phyloP scores from a whole-genome alignment of 202 grass and related monocot genomes.

The Musa balbisiana region DNA sequence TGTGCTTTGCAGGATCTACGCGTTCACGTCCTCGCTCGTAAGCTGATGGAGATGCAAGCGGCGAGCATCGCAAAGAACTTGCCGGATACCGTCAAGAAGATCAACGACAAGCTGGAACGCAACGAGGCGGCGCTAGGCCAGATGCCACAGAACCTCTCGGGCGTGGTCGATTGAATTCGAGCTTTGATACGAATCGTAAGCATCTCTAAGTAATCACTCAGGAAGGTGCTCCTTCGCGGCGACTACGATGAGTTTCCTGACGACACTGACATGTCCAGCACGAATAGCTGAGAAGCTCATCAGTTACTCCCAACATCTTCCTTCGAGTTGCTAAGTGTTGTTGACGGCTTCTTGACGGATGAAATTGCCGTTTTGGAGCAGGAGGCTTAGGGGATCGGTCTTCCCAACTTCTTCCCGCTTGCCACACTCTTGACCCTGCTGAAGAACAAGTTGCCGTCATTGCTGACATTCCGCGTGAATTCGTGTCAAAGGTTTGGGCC shows the following conservation, averaged over 20 bases:
- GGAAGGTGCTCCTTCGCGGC: constrained; percentile 35
- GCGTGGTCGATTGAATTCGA: neutral
- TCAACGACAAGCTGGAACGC: constrained; percentile 42
- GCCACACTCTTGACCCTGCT: constrained; percentile 23
- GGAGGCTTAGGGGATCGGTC: constrained; percentile 26
- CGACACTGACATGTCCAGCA: constrained; percentile 2
- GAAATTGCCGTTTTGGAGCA: constrained; percentile 41
- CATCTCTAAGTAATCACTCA: neutral
- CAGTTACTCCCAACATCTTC: constrained; percentile 1
- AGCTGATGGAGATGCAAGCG: constrained; percentile 34
- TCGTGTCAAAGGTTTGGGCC: constrained; percentile 19
- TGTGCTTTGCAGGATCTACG: constrained; percentile 34
- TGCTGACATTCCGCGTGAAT: constrained; percentile 21
- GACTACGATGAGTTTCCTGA: constrained; percentile 47
- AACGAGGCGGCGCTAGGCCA: constrained; percentile 26
- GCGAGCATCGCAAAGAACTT: constrained; percentile 40
- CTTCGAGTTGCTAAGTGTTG: neutral
- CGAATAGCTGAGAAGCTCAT: constrained; percentile 29
- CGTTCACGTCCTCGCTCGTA: constrained; percentile 37
- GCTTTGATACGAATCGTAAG: constrained; percentile 22
- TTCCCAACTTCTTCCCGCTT: constrained; percentile 45
- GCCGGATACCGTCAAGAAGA: constrained; percentile 39
- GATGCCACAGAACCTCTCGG: constrained; percentile 31
- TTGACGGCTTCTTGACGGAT: constrained; percentile 38
- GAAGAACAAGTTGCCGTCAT: constrained; percentile 29